Percentiles rank a stretch among this genome's conserved stretches.
Conservation (phyloP, 1,284 basidiomycete genomes). For the Fomitopsis betulina region DNA sequence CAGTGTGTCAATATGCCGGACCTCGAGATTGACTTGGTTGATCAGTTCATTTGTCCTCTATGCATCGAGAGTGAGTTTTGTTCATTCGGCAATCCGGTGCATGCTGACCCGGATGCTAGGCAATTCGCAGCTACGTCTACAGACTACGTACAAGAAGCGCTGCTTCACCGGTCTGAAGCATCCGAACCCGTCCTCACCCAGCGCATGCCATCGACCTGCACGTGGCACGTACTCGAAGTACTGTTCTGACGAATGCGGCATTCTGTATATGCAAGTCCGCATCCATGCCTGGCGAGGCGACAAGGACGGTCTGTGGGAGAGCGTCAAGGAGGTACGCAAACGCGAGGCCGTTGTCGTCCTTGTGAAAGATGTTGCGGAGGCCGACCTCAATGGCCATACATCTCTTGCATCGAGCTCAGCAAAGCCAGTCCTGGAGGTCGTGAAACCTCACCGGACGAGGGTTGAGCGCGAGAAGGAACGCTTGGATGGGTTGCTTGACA, state of each 20-base stretch:
- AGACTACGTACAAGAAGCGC: conserved; percentile 75
- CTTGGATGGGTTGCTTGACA: conserved; percentile 46
- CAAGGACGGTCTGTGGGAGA: conserved; percentile 62
- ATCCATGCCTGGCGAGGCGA: conserved; percentile 62
- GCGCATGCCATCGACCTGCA: conserved; percentile 73
- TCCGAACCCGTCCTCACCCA: conserved; percentile 50
- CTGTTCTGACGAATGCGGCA: conserved; percentile 76
- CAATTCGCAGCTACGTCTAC: conserved; percentile 51
- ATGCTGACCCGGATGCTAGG: conserved; percentile 35
- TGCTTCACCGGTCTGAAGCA: conserved; percentile 66
- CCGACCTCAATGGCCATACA: background rate
- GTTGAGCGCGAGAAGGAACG: conserved; percentile 48
- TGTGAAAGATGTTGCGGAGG: conserved; percentile 9
- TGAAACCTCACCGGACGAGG: conserved; percentile 29
- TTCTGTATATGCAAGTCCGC: conserved; percentile 59
- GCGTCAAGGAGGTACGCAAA: conserved; percentile 59
- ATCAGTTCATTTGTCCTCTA: conserved; percentile 80
- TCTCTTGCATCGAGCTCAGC: background rate
- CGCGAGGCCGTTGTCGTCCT: conserved; percentile 64
- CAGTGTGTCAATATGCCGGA: conserved; percentile 77
- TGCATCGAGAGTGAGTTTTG: conserved; percentile 63
- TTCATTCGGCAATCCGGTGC: background rate
- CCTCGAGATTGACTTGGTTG: conserved; percentile 74
- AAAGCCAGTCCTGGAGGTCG: conserved; percentile 14
- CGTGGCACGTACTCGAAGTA: conserved; percentile 80